Base-by-base conservation (phyloP, 2,329 filamentous ascomycete genomes). In the Talaromyces islandicus region DNA sequence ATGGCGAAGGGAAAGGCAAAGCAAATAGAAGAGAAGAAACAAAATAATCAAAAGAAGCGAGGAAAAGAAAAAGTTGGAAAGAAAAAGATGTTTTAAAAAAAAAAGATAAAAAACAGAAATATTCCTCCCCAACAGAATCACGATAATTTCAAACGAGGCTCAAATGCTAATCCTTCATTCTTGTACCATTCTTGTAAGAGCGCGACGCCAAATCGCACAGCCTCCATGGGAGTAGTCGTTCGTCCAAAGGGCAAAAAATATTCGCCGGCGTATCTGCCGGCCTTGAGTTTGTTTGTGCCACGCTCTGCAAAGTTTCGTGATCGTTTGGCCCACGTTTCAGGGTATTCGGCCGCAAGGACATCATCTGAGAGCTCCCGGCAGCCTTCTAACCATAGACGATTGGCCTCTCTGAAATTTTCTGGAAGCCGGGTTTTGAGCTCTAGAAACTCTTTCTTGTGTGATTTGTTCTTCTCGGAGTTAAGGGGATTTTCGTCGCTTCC, bases 121-220 rank as follows among this genome's bases (percentile, higher is more conserved):
- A 24, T 24, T 46, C 43, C 43, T 4, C 43, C 41, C 43, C 10
- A 19, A 41, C 9, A 56, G 59, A 27, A 52, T 21, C 11, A 48
- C 24, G 68, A 79, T 65, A 78, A 66, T 61, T 68, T 70, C 57
- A 78, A 68, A 52, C 72, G 73, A 51, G 72, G 71, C 60, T 71
- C 71, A 77, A 76, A 81, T 10, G 75, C 71, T 17, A 81, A 68
- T 14, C 71, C 73, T 68, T 82, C 77, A 58, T 73, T 78, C 57
- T 69, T 67, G 53, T 75, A 76, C 76, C 78, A 83, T 61, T 80
- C 77, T 19, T 70, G 70, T 61, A 83, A 64, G 48, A 81, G 69
- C n/a, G 69, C 68, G 63, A 72, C 71, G 9, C 75, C 76, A 64
- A 80, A 80, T 4, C 75, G 71, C 10, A 78, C 75, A 10, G 76